Evolutionary conservation across 2,329 filamentous ascomycete species (phyloP).

Genomic region (Aaosphaeria pasadenensis): DNA sequence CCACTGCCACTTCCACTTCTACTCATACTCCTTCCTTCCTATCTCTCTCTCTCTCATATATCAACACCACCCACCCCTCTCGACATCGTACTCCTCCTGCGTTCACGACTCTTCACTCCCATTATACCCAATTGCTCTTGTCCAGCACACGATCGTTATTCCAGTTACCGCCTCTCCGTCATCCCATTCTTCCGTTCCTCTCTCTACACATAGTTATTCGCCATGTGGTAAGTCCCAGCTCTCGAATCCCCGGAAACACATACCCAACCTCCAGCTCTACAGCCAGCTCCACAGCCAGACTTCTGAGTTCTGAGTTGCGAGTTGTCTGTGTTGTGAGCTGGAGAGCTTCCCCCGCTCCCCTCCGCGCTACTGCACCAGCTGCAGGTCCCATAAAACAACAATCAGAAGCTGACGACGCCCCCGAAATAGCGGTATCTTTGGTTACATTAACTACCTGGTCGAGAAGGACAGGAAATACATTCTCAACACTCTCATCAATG

Average conservation of each 20-base stretch:
- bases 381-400: neutral
- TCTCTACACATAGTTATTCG: conserved; percentile 8
- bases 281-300: neutral
- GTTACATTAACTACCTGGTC: conserved; percentile 98
- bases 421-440: conserved; percentile 77
- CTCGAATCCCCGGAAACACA: neutral
- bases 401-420: conserved; percentile 16
- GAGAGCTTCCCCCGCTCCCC: too few relatives aligned
- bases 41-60: conserved; percentile 17
- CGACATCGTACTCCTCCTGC: too few relatives aligned
- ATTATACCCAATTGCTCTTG: neutral
- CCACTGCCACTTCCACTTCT: neutral
- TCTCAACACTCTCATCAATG: conserved; percentile 93
- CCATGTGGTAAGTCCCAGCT: conserved; percentile 35
- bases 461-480: conserved; percentile 98
- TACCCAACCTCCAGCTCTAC: neutral
- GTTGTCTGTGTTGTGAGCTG: too few relatives aligned
- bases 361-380: neutral
- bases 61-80: too few relatives aligned
- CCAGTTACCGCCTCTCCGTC: too few relatives aligned
- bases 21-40: conserved; percentile 7
- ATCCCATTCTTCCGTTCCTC: too few relatives aligned
- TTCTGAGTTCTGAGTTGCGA: too few relatives aligned
- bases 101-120: too few relatives aligned
- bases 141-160: neutral